Conservation (phyloP, 169 alveolate species). For the Cryptosporidium ryanae region DNA sequence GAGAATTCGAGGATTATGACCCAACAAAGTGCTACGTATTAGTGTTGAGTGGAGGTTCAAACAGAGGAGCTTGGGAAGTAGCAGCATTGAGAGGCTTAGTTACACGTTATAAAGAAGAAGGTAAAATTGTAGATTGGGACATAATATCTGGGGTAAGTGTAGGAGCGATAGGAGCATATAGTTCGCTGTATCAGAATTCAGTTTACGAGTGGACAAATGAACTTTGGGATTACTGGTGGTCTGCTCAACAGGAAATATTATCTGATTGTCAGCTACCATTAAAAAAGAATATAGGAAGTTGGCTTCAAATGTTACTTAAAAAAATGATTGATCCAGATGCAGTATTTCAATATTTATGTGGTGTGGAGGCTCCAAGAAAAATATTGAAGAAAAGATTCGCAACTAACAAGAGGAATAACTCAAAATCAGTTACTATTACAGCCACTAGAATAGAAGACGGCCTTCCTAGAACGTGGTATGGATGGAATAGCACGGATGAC, state of each 20-base stretch:
- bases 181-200: slow-evolving; percentile 22
- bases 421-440: slow-evolving; percentile 50
- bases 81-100: slow-evolving; percentile 61
- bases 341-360: slow-evolving; percentile 62
- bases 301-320: slow-evolving; percentile 63
- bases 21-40: slow-evolving; percentile 45
- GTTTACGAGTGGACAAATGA: slow-evolving; percentile 57
- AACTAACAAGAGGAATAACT: slow-evolving; percentile 7
- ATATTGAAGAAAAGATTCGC: slow-evolving; percentile 26
- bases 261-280: slow-evolving; percentile 71
- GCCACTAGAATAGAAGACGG: slow-evolving; percentile 74
- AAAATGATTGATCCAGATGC: slow-evolving; percentile 74
- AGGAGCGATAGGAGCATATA: slow-evolving; percentile 74
- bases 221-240: slow-evolving; percentile 74
- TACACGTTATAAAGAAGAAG: slow-evolving; percentile 50
- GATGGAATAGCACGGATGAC: slow-evolving; percentile 72
- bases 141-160: slow-evolving; percentile 69
- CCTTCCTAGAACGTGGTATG: slow-evolving; percentile 63
- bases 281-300: slow-evolving; percentile 55
- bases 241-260: slow-evolving; percentile 53
- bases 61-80: slow-evolving; percentile 75
- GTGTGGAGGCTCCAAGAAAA: slow-evolving; percentile 56
- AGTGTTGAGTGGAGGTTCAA: slow-evolving; percentile 72
- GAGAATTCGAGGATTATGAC: slow-evolving; percentile 40
- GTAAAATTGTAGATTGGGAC: slow-evolving; percentile 63